Conservation (phyloP, 345 rosid species). For the Nasturtium officinale region DNA sequence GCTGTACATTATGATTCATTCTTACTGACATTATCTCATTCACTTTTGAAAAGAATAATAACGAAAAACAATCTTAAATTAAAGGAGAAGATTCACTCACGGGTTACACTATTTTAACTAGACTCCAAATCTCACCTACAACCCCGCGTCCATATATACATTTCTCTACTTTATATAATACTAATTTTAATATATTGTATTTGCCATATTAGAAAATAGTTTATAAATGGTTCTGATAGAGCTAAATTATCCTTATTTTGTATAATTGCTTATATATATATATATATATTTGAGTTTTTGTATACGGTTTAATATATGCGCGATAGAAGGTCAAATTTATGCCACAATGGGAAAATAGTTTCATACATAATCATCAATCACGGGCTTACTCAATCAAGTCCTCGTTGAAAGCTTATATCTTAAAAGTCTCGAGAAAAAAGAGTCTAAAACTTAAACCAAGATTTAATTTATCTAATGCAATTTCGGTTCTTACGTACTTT, state of each 20-base stretch:
- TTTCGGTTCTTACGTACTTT: neutral
- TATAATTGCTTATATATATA: neutral
- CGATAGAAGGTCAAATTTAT: neutral
- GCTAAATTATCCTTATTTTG: neutral
- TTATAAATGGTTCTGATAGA: neutral
- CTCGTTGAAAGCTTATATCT: neutral
- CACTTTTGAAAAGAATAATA: neutral
- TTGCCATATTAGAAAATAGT: neutral
- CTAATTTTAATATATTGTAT: neutral
- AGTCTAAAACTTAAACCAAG: neutral
- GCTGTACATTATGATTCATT: neutral
- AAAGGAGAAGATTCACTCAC: slow-evolving; percentile 39
- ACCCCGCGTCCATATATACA: slow-evolving; percentile 12
- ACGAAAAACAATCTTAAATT: neutral
- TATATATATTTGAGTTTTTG: neutral
- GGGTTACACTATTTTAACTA: slow-evolving; percentile 31
- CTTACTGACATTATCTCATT: slow-evolving; percentile 20
- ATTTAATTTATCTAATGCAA: neutral
- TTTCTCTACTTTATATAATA: neutral
- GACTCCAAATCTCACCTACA: slow-evolving; percentile 16
- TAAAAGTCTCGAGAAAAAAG: neutral
- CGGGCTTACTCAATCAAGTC: slow-evolving; percentile 8
- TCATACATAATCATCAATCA: slow-evolving; percentile 17
- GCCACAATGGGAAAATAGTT: neutral
- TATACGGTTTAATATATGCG: neutral